Conservation (phyloP, 148 eudicot genomes). For the Salicornia ramosissima region DNA sequence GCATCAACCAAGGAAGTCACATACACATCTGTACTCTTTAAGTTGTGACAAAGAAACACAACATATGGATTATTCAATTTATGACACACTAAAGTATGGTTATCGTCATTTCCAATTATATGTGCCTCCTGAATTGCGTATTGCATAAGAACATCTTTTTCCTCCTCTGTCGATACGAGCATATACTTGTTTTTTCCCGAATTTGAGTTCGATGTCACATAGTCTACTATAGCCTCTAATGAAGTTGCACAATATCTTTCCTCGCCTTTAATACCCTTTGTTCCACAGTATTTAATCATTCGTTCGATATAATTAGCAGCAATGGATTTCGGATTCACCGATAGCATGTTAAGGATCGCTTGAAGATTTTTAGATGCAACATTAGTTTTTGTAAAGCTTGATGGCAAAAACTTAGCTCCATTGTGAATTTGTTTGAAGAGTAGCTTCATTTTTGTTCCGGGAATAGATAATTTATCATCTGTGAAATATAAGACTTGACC, state of each 20-base stretch:
- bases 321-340: neutral
- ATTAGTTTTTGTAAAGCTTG: neutral
- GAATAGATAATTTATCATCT: neutral
- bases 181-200: neutral
- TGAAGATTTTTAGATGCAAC: neutral
- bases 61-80: too few relatives aligned
- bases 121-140: too few relatives aligned
- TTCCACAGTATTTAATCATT: neutral
- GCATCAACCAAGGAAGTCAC: too few relatives aligned
- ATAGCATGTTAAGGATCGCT: neutral
- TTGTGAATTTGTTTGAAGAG: slow-evolving; percentile 1
- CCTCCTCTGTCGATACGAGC: too few relatives aligned
- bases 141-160: too few relatives aligned
- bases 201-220: neutral
- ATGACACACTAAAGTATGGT: too few relatives aligned
- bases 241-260: slow-evolving; percentile 5
- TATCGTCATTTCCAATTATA: too few relatives aligned
- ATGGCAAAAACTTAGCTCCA: neutral
- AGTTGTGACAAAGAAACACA: too few relatives aligned
- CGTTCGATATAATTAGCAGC: slow-evolving; percentile 2
- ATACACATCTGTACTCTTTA: too few relatives aligned
- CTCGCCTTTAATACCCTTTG: slow-evolving; percentile 4
- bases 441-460: slow-evolving; percentile 8
- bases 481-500: neutral
- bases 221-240: slow-evolving; percentile 6